These are phyloP conservation scores for Cucurbita moschata DNA, from an alignment of 306 rosid genomes.

Conservation along the genomic window DNA sequence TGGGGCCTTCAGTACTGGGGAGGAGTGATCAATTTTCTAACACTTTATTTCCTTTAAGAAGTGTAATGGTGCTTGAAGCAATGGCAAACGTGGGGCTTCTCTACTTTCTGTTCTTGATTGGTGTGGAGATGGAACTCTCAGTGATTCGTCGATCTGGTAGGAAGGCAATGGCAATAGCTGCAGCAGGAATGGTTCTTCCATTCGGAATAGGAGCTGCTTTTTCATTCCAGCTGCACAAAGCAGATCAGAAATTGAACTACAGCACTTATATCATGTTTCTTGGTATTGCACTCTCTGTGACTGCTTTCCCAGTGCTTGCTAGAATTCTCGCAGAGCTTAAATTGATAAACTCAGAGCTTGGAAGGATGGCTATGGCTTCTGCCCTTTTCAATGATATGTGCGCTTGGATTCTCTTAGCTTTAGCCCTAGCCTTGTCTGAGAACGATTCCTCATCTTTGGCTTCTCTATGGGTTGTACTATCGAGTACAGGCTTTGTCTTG, in stretches of 20 bases:
- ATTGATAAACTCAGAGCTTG: conserved; percentile 59
- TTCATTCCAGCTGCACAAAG: conserved; percentile 14
- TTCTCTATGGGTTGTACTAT: conserved; percentile 59
- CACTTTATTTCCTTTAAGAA: conserved; percentile 44
- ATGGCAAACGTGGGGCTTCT: conserved; percentile 84
- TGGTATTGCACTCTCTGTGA: conserved; percentile 54
- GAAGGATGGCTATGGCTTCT: conserved; percentile 51
- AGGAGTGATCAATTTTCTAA: conserved; percentile 19
- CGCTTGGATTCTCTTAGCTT: conserved; percentile 69
- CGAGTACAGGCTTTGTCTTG: conserved; percentile 47
- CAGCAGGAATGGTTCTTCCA: conserved; percentile 66
- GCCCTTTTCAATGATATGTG: conserved; percentile 70
- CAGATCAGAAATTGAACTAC: not conserved
- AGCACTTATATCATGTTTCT: conserved; percentile 39
- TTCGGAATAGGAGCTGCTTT: conserved; percentile 27
- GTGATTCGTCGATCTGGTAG: conserved; percentile 39
- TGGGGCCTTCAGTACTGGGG: conserved; percentile 78
- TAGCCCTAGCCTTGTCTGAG: conserved; percentile 70
- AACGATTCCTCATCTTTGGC: conserved; percentile 34
- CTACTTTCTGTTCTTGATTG: conserved; percentile 63
- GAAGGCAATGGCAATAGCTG: conserved; percentile 35
- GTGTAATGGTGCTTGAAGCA: conserved; percentile 69
- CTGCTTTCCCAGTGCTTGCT: conserved; percentile 74
- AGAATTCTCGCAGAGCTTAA: conserved; percentile 70
- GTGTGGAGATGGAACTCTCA: conserved; percentile 71